Evolutionary conservation across 768 basidiomycete genomes (phyloP), one percentile per base, ranked within the genome.

Genomic region (Boletus vermiculosoides): DNA sequence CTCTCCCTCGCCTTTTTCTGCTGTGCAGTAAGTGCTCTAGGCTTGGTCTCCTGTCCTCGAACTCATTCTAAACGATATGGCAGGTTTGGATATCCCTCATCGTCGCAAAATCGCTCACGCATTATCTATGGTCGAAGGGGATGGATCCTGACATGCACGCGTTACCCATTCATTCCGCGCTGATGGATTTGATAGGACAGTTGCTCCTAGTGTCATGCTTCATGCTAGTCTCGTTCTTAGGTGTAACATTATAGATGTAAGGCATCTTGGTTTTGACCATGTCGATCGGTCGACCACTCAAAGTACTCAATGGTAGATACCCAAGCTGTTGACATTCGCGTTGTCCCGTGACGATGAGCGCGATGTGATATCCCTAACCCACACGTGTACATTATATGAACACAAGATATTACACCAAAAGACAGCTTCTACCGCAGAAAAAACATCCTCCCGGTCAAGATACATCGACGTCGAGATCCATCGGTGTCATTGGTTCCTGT

Each of bases 61-160:
- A 28, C 22, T 0, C n/a, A n/a, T 47, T 20, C 52, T 49, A 3
- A 58, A 52, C 52, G 16, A 40, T n/a, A 1, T 33, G 54, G 4
- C 66, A 96, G 93, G 86, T 90, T 28, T 69, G 79, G 13, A 73
- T 84, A 56, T 94, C 94, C 2, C 78, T 98, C 5, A 25, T 78
- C 30, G 71, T 90, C 34, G 93, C 90, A 1, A 82, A 78, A 49
- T 63, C 67, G 12, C 76, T 94, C 48, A 94, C 93, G 2, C 73
- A 83, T 44, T 85, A 83, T 67, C 80, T 97, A 28, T 96, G 94
- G 93, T 80, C 81, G 0, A 83, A 77, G 54, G 77, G 82, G 12
- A 77, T 85, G 28, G 94, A 98, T 69, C 94, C 94, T 6, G 94
- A 98, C 69, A 86, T 90, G 74, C 95, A 96, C 69, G 93, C 93